A percentile compares a stretch with the other conserved stretches of the same genome.
These are phyloP conservation scores for Metschnikowia hibisci DNA, from an alignment of 805 yeast species.

Conservation along the genomic window DNA sequence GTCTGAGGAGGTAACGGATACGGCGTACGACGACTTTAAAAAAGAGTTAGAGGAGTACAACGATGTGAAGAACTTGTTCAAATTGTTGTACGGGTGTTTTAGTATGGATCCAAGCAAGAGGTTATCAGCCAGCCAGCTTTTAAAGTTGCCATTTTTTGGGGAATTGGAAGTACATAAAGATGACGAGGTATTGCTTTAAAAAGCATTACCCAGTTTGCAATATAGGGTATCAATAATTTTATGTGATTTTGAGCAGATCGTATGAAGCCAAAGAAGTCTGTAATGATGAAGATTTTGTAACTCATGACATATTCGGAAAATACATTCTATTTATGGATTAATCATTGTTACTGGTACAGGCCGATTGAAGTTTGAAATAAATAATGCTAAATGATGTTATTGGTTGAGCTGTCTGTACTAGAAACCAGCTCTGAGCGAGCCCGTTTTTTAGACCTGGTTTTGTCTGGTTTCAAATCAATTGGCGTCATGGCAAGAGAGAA, in stretches of 20 bases:
- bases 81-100: slow-evolving; percentile 54
- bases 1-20: slow-evolving; percentile 12
- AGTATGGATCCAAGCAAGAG: slow-evolving; percentile 56
- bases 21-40: slow-evolving; percentile 16
- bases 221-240: too few species aligned
- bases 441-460: slow-evolving; percentile 10
- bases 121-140: slow-evolving; percentile 52
- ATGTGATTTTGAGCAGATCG: too few species aligned
- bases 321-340: too few species aligned
- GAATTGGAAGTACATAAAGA: slow-evolving; percentile 32
- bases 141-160: slow-evolving; percentile 57
- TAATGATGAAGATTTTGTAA: too few species aligned
- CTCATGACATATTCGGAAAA: too few species aligned
- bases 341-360: too few species aligned
- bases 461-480: neutral
- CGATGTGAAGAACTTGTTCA: slow-evolving; percentile 47
- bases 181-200: slow-evolving; percentile 29
- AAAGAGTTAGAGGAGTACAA: slow-evolving; percentile 26
- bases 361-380: neutral
- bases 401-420: slow-evolving; percentile 16
- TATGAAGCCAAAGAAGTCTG: too few species aligned
- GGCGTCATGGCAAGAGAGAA: slow-evolving; percentile 1
- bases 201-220: neutral
- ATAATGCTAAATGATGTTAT: slow-evolving; percentile 5
- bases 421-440: slow-evolving; percentile 20